phyloP scores from a whole-genome alignment of 495 filamentous ascomycete species.

The Lepidopterella palustris region DNA sequence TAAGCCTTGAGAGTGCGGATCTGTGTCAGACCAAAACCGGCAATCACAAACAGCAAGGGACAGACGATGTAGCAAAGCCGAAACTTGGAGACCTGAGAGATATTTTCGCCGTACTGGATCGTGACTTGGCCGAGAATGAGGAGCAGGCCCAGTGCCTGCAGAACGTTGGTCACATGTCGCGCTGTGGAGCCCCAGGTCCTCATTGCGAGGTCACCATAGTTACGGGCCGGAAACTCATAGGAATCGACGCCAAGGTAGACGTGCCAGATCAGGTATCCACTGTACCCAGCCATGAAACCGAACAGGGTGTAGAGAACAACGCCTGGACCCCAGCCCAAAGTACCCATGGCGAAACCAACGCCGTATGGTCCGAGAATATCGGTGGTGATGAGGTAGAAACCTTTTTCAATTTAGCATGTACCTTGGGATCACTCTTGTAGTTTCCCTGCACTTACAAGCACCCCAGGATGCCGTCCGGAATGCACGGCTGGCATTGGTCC shows the following conservation, averaged over 20 bases:
- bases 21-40: constrained; percentile 44
- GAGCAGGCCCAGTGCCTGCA: constrained; percentile 45
- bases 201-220: constrained; percentile 55
- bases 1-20: constrained; percentile 49
- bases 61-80: constrained; percentile 49
- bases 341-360: constrained; percentile 37
- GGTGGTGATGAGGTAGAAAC: constrained; percentile 55
- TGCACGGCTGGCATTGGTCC: constrained; percentile 41
- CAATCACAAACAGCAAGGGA: constrained; percentile 43
- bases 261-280: constrained; percentile 55
- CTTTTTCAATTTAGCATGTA: not conserved
- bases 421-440: not conserved
- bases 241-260: constrained; percentile 54
- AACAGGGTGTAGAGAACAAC: constrained; percentile 40
- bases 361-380: constrained; percentile 56
- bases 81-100: constrained; percentile 51
- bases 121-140: constrained; percentile 50
- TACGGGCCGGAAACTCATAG: constrained; percentile 47
- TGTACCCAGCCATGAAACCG: constrained; percentile 41
- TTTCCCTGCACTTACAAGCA: constrained; percentile 27
- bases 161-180: constrained; percentile 50
- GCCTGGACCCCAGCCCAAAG: constrained; percentile 50
- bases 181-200: constrained; percentile 47
- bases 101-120: constrained; percentile 49
- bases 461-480: constrained; percentile 44